phyloP scores from a whole-genome alignment of 2,329 filamentous ascomycete species.

The Davidsoniella eucalypti region DNA sequence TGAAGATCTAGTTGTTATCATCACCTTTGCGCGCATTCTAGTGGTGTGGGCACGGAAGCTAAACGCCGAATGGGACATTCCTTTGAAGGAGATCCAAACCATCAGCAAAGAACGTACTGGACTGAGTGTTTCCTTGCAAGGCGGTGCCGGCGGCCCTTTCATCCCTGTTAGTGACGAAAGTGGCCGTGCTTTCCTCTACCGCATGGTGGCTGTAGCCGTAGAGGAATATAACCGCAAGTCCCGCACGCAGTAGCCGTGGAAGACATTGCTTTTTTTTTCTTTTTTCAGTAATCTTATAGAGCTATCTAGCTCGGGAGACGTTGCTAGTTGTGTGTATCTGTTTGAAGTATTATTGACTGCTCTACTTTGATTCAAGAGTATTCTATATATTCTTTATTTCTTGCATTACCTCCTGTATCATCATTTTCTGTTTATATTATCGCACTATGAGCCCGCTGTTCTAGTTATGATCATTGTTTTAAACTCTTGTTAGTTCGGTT shows the following conservation, averaged over 20 bases:
- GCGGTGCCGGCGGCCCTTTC: conserved; percentile 85
- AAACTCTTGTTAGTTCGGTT: no score
- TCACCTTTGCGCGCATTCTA: conserved; percentile 78
- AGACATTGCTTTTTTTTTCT: no score
- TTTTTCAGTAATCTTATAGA: no score
- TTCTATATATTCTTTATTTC: neutral
- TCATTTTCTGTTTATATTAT: neutral
- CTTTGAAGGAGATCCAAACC: conserved; percentile 87
- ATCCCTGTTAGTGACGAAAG: conserved; percentile 86
- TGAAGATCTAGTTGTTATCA: conserved; percentile 77
- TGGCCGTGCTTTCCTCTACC: conserved; percentile 44
- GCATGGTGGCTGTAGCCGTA: conserved; percentile 48
- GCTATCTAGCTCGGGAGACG: no score
- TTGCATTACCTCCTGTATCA: neutral
- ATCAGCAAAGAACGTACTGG: conserved; percentile 95
- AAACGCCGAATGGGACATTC: conserved; percentile 87
- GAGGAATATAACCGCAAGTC: conserved; percentile 51
- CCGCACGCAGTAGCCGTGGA: conserved; percentile 17
- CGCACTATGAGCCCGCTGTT: no score
- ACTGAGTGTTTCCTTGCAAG: conserved; percentile 73
- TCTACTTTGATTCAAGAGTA: neutral
- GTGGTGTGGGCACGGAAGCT: conserved; percentile 75
- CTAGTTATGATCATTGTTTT: no score
- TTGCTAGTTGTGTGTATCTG: neutral
- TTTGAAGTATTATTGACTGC: neutral